Evolutionary conservation across 2,329 filamentous ascomycete species (phyloP).

Genomic region (Penicillium sp.): DNA sequence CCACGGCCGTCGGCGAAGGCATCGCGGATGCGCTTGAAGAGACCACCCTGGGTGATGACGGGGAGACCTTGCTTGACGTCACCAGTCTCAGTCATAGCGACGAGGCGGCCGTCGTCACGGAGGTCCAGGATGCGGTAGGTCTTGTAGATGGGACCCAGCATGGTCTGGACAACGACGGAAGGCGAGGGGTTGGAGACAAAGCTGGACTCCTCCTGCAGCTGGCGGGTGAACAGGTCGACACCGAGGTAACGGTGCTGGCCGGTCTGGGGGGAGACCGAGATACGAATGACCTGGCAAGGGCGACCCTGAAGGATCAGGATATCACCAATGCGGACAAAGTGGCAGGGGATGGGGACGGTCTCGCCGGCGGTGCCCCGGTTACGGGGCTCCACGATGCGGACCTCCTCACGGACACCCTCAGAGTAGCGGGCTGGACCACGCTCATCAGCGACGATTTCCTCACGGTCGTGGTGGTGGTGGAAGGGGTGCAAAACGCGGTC

Average conservation of each 20-base stretch:
- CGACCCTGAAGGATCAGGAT: conserved; percentile 98
- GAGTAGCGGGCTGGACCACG: conserved; percentile 51
- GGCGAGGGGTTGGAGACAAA: conserved; percentile 97
- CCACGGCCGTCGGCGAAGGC: conserved; percentile 92
- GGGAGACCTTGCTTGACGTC: conserved; percentile 96
- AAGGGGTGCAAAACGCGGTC: conserved; percentile 69
- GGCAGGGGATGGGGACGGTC: conserved; percentile 97
- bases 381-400: conserved; percentile 58
- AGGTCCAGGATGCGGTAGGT: conserved; percentile 99
- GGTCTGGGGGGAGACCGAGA: conserved; percentile 96
- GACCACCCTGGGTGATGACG: conserved; percentile 92
- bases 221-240: conserved; percentile 99
- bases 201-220: conserved; percentile 97
- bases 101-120: conserved; percentile 77
- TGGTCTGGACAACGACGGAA: conserved; percentile 97
- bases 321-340: conserved; percentile 99
- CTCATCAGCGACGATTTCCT: conserved; percentile 49
- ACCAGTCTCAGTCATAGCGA: conserved; percentile 98
- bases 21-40: conserved; percentile 78
- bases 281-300: conserved; percentile 99
- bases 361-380: conserved; percentile 61
- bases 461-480: conserved; percentile 57
- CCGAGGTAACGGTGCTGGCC: conserved; percentile 99
- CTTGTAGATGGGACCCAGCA: conserved; percentile 99
- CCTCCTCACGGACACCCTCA: conserved; percentile 49